These are phyloP conservation scores for Cicer chorassanicum DNA, from an alignment of 306 rosid species.

Conservation along the genomic window DNA sequence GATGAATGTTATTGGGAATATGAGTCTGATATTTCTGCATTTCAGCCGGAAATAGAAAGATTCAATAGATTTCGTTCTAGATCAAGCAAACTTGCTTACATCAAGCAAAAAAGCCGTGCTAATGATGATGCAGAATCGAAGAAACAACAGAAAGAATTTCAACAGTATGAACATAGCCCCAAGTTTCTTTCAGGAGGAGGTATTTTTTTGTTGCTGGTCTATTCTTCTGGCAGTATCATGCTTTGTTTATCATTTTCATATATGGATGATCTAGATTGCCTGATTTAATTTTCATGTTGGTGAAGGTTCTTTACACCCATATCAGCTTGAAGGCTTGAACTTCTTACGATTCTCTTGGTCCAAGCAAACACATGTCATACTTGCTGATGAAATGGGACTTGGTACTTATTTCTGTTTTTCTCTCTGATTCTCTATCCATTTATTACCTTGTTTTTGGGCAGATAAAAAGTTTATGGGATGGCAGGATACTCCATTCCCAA, in stretches of 20 bases:
- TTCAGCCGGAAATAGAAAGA: slow-evolving; percentile 91
- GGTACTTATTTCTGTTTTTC: slow-evolving; percentile 63
- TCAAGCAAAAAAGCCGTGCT: slow-evolving; percentile 63
- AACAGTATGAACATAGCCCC: slow-evolving; percentile 85
- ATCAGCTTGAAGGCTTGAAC: slow-evolving; percentile 99
- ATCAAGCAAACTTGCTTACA: slow-evolving; percentile 58
- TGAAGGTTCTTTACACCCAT: slow-evolving; percentile 90
- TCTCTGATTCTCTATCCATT: slow-evolving; percentile 34
- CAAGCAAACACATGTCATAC: slow-evolving; percentile 97
- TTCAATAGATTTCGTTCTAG: slow-evolving; percentile 76
- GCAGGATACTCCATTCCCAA: background rate
- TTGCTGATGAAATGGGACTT: slow-evolving; percentile 99
- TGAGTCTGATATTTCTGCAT: slow-evolving; percentile 88
- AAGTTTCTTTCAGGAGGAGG: slow-evolving; percentile 88
- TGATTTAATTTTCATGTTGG: slow-evolving; percentile 47
- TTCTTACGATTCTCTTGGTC: slow-evolving; percentile 98
- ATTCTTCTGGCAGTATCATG: slow-evolving; percentile 39
- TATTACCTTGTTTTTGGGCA: slow-evolving; percentile 29
- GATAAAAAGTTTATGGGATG: slow-evolving; percentile 6
- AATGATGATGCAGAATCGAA: slow-evolving; percentile 65
- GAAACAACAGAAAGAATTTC: slow-evolving; percentile 88
- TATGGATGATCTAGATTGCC: slow-evolving; percentile 41
- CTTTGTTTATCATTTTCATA: slow-evolving; percentile 20
- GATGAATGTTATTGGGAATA: slow-evolving; percentile 97
- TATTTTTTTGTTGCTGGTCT: slow-evolving; percentile 40